A percentile compares a stretch with the other conserved stretches of the same genome.
These are phyloP conservation scores for Fomitopsis betulina DNA, from an alignment of 1,284 basidiomycete genomes.

Conservation along the genomic window DNA sequence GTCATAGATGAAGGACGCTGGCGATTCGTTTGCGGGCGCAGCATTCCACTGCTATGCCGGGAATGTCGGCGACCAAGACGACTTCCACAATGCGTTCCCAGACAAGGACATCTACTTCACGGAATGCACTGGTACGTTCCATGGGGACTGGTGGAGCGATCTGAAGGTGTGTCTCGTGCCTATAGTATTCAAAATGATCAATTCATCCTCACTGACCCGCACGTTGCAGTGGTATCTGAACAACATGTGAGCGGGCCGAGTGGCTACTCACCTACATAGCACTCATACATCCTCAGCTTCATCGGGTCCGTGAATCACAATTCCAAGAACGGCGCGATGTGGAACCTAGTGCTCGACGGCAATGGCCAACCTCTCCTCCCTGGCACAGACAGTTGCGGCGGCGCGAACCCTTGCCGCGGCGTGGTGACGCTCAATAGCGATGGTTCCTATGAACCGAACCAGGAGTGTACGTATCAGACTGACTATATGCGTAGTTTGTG, in stretches of 20 bases:
- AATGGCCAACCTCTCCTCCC: constrained; percentile 63
- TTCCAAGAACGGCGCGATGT: constrained; percentile 55
- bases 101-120: constrained; percentile 48
- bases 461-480: constrained; percentile 59
- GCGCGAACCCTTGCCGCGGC: constrained; percentile 53
- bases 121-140: constrained; percentile 43
- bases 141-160: constrained; percentile 72
- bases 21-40: constrained; percentile 40
- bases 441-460: constrained; percentile 59
- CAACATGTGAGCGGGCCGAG: constrained; percentile 43
- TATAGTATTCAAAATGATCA: neutral
- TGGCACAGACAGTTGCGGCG: constrained; percentile 52
- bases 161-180: constrained; percentile 43
- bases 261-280: constrained; percentile 37
- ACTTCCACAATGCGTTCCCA: constrained; percentile 41
- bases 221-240: constrained; percentile 63
- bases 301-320: constrained; percentile 42
- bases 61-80: constrained; percentile 33
- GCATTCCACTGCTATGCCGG: constrained; percentile 50
- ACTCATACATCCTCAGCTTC: constrained; percentile 22
- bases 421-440: constrained; percentile 63
- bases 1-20: constrained; percentile 42
- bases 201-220: neutral
- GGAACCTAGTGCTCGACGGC: constrained; percentile 65
- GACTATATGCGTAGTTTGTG: constrained; percentile 27